Evolutionary conservation across 176 grass and related monocot species (phyloP).

Genomic region (Oryza brachyantha): DNA sequence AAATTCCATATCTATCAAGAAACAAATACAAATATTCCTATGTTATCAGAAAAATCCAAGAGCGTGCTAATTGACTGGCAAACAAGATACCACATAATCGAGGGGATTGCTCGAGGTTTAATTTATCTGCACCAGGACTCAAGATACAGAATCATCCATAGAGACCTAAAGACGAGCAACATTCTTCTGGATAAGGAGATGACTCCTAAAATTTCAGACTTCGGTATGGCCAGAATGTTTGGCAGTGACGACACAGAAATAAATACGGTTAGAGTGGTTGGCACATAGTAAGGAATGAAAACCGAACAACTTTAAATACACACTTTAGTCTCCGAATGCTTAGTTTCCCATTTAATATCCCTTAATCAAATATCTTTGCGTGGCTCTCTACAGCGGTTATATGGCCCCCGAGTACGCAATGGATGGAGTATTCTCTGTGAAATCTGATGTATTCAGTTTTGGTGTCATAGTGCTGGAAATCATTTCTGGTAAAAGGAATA

Average conservation of each 20-base stretch:
- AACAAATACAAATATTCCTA: conserved; percentile 11
- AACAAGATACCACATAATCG: conserved; percentile 65
- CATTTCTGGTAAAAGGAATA: conserved; percentile 49
- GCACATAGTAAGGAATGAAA: conserved; percentile 66
- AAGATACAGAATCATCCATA: conserved; percentile 67
- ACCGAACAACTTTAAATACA: neutral
- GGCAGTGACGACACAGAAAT: conserved; percentile 45
- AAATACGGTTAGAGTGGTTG: conserved; percentile 64
- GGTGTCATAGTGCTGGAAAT: conserved; percentile 64
- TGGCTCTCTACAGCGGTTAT: conserved; percentile 40
- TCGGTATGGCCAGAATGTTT: conserved; percentile 81
- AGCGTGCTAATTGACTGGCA: conserved; percentile 50
- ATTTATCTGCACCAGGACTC: conserved; percentile 87
- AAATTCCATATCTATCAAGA: neutral
- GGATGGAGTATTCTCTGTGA: conserved; percentile 60
- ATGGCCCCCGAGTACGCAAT: conserved; percentile 72
- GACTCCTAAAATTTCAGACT: conserved; percentile 80
- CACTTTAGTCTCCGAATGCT: neutral
- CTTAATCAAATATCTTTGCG: neutral
- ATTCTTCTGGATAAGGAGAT: conserved; percentile 76
- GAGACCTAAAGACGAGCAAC: conserved; percentile 78
- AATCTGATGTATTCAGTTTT: conserved; percentile 78
- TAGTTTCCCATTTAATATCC: neutral
- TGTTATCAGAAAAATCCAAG: conserved; percentile 47
- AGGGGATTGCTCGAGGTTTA: conserved; percentile 62